A percentile compares a stretch with the other conserved stretches of the same genome.
These are phyloP conservation scores for Saccharomycopsis sp. DNA, from an alignment of 805 yeast genomes.

Conservation along the genomic window DNA sequence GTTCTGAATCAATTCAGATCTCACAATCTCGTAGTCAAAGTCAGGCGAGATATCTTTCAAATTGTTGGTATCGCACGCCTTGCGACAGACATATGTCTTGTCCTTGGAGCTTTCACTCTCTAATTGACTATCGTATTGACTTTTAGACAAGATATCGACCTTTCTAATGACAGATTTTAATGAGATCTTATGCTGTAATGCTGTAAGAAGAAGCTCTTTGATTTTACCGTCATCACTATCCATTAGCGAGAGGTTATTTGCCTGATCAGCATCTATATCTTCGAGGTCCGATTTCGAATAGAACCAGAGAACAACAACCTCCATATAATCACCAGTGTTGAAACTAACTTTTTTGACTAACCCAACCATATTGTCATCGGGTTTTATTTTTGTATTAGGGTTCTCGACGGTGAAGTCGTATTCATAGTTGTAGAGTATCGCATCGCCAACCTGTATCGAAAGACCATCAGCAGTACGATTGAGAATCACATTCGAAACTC, in stretches of 20 bases:
- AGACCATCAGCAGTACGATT: constrained; percentile 7
- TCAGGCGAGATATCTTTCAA: constrained; percentile 29
- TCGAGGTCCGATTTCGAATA: constrained; percentile 3
- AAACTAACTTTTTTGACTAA: constrained; percentile 9
- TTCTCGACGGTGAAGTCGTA: neutral
- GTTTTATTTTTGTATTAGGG: neutral
- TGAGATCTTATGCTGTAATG: constrained; percentile 2
- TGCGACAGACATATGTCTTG: constrained; percentile 34
- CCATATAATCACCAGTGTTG: constrained; percentile 12
- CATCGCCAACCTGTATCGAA: constrained; percentile 14
- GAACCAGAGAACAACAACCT: constrained; percentile 6
- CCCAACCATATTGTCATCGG: constrained; percentile 1
- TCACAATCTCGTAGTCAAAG: constrained; percentile 32
- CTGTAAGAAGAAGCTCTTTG: constrained; percentile 15
- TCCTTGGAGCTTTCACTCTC: constrained; percentile 9
- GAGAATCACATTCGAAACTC: constrained; percentile 5
- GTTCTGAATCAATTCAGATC: constrained; percentile 24
- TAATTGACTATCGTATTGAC: neutral
- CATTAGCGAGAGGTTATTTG: neutral
- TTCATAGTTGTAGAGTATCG: constrained; percentile 4
- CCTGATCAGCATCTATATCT: neutral
- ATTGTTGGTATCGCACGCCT: constrained; percentile 36
- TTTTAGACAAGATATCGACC: constrained; percentile 3
- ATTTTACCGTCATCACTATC: neutral
- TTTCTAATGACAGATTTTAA: constrained; percentile 6